Evolutionary conservation across 176 grass and related monocot genomes (phyloP), one percentile per base, ranked within the genome.

Genomic region (Ananas comosus): DNA sequence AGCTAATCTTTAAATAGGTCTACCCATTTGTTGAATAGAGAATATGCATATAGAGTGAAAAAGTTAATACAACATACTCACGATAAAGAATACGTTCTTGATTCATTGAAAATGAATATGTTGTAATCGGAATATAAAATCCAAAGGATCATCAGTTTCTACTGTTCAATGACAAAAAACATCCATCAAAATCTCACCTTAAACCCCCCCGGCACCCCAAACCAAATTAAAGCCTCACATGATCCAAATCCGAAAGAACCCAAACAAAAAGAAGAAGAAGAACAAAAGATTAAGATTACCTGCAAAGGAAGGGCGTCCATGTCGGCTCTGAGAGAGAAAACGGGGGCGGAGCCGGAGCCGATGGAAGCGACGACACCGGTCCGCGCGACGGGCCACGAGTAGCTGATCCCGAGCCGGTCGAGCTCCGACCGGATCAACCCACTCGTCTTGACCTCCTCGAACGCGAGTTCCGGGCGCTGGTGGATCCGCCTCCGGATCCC

Each of bases 281-380:
- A 33, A 23, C 18, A n/a, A 13, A 48, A 48, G 3, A 50, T 70
- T 2, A 13, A 12, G 13, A 22, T 3, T 67, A 76, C 92, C 88
- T 96, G 85, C 67, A 91, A 78, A 23, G 92, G 88, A 8, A 96
- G 85, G 7, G 92, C 88, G 69, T 91, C 92, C 92, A 96, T 96
- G 83, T 96, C 92, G 1, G 92, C 88, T 9, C 92, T 65, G 66
- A 96, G 88, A 12, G 83, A 85, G 53, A 96, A 91, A 51, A 91
- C 61, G 0, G 83, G 88, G 2, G 80, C 80, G 2, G 50, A 22
- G 64, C 49, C 87, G 16, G 10, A 78, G 0, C 48, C 21, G 10
- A 88, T 69, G 19, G 78, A 75, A 48, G 80, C 88, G 6, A 91
- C 78, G 67, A 91, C 72, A 53, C 88, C 92, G 1, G 92, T 91